A percentile compares a stretch with the other conserved stretches of the same genome.
These are phyloP conservation scores for Adansonia digitata DNA, from an alignment of 345 rosid species.

Conservation along the genomic window DNA sequence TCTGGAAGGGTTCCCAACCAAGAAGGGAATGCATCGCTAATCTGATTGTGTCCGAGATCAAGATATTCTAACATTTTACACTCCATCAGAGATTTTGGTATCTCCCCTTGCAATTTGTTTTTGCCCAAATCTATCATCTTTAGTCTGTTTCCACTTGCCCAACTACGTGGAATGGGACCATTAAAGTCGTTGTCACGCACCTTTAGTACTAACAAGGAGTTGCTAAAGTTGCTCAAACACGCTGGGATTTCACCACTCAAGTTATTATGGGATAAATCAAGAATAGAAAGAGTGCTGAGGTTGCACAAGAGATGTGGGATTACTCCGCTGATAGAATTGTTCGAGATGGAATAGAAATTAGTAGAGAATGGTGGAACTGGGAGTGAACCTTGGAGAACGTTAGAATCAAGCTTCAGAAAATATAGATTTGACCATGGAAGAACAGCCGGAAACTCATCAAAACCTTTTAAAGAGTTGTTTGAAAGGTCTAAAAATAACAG, in stretches of 20 bases:
- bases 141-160: not conserved
- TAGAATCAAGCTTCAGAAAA: not conserved
- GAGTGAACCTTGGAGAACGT: slow-evolving; percentile 13
- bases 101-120: slow-evolving; percentile 12
- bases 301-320: slow-evolving; percentile 12
- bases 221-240: slow-evolving; percentile 18
- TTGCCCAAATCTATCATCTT: slow-evolving; percentile 10
- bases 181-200: slow-evolving; percentile 12
- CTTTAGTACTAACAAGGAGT: slow-evolving; percentile 1
- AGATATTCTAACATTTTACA: not conserved
- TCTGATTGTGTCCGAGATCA: slow-evolving; percentile 5
- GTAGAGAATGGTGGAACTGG: slow-evolving; percentile 8
- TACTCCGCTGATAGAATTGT: slow-evolving; percentile 12
- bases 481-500: slow-evolving; percentile 9
- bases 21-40: slow-evolving; percentile 10
- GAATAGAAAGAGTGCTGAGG: not conserved
- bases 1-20: slow-evolving; percentile 13
- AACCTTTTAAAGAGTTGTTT: slow-evolving; percentile 5
- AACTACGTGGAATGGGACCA: slow-evolving; percentile 16
- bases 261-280: slow-evolving; percentile 6
- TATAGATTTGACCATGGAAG: slow-evolving; percentile 4
- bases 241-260: slow-evolving; percentile 7
- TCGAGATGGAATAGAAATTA: not conserved
- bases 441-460: slow-evolving; percentile 17
- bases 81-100: slow-evolving; percentile 5